Evolutionary conservation across 441 rosid genomes (phyloP), one percentile per base, ranked within the genome.

Genomic region (Gossypium lobatum): DNA sequence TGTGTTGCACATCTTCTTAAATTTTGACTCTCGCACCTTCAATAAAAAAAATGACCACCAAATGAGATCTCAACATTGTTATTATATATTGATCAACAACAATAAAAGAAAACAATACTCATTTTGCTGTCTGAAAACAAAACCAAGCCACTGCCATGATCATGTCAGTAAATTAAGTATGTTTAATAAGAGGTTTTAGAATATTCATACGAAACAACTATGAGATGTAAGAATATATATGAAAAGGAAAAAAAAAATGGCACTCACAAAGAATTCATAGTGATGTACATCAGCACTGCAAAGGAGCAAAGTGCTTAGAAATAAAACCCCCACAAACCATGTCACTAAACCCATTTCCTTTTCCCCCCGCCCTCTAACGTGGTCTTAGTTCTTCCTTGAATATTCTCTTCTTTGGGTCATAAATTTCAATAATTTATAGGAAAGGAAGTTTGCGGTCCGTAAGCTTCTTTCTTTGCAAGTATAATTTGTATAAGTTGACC

Each of bases 1-100:
- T 4, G 60, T 68, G 77, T 75, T 69, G 83, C 93, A 89, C 1
- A 89, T 77, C 73, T 85, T 89, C 1, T 64, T 84, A 71, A 76
- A 82, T 18, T 80, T 64, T 11, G 39, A 6, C 68, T 77, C 79
- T 13, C 70, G 55, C 26, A 77, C 66, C 79, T 77, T 50, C 73
- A 23, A 8, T 8, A 39, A 39, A 39, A 39, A 39, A 39, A 39
- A 39, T 23, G 45, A 37, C 28, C 16, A 39, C 52, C 69, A 4
- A 50, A 50, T 13, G 5, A 50, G 17, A 50, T 39, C 45, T 39
- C 45, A 39, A 39, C 45, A 39, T 8, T 89, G 11, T 39, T 39
- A 8, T 39, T 39, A 7, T 39, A 39, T 8, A 39, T 39, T 39
- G 45, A 39, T 39, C 45, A 39, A 39, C 45, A 39, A 39, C 45